These are phyloP conservation scores for Coemansia sp. DNA, from an alignment of 192 early-diverging fungal genomes.

Conservation along the genomic window DNA sequence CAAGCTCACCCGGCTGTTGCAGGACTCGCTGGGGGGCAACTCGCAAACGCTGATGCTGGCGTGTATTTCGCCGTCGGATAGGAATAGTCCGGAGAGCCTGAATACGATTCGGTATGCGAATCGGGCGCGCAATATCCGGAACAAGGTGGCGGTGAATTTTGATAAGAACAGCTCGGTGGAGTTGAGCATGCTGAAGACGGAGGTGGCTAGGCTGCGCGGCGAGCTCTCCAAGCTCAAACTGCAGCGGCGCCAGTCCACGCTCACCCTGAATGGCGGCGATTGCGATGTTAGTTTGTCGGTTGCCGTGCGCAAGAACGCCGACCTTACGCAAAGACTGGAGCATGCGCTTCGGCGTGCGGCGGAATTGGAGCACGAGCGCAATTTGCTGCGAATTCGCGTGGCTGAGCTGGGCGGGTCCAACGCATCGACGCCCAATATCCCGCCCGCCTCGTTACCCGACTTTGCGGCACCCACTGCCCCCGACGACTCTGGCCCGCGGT, in stretches of 20 bases:
- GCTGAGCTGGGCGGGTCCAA: constrained; percentile 28
- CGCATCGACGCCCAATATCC: constrained; percentile 17
- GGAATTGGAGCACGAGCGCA: constrained; percentile 33
- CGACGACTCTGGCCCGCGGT: not conserved
- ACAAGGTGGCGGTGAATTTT: constrained; percentile 76
- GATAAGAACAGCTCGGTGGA: constrained; percentile 55
- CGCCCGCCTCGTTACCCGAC: constrained; percentile 16
- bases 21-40: constrained; percentile 96
- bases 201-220: constrained; percentile 48
- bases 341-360: constrained; percentile 20
- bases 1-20: constrained; percentile 93
- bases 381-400: constrained; percentile 23
- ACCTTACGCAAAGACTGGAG: constrained; percentile 25
- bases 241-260: constrained; percentile 31
- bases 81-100: constrained; percentile 86
- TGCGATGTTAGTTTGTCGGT: not conserved
- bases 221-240: constrained; percentile 52
- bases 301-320: constrained; percentile 16
- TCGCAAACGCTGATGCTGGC: constrained; percentile 96
- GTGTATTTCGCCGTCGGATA: constrained; percentile 87
- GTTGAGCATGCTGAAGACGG: constrained; percentile 51
- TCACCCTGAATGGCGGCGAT: constrained; percentile 4
- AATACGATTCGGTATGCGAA: constrained; percentile 98
- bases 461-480: not conserved
- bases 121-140: constrained; percentile 95